Percentiles rank a stretch among this genome's conserved stretches.
phyloP scores from a whole-genome alignment of 2,329 filamentous ascomycete genomes.

The Colletotrichum sp. region DNA sequence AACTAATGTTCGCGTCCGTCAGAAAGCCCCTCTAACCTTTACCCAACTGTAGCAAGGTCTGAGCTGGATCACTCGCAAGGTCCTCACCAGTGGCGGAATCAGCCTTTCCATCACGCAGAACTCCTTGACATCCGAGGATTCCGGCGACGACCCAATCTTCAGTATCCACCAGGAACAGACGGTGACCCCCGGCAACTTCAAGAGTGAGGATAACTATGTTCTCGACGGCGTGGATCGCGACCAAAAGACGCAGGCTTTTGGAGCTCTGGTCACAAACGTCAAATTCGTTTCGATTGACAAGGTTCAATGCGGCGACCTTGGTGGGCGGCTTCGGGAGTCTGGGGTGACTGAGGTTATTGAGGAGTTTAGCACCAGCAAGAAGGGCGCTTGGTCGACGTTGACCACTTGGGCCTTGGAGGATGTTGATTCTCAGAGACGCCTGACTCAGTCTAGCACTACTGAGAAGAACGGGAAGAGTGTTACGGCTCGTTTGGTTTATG shows the following conservation, averaged over 20 bases:
- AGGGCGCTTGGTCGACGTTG: background rate
- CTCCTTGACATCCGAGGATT: background rate
- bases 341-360: background rate
- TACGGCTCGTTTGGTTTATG: background rate
- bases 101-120: background rate
- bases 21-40: background rate
- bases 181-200: background rate
- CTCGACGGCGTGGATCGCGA: background rate
- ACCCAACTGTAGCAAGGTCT: background rate
- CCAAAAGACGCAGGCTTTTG: background rate
- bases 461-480: background rate
- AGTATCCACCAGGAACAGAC: background rate
- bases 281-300: background rate
- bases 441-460: background rate
- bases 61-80: background rate
- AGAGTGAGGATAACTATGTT: background rate
- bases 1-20: background rate
- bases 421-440: background rate
- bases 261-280: background rate
- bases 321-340: background rate
- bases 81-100: background rate
- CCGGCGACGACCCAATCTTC: background rate
- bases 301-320: background rate
- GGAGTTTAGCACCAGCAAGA: background rate
- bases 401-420: background rate